Base-by-base conservation (phyloP, 495 filamentous ascomycete genomes). In the Hapsidospora chrysogenum region DNA sequence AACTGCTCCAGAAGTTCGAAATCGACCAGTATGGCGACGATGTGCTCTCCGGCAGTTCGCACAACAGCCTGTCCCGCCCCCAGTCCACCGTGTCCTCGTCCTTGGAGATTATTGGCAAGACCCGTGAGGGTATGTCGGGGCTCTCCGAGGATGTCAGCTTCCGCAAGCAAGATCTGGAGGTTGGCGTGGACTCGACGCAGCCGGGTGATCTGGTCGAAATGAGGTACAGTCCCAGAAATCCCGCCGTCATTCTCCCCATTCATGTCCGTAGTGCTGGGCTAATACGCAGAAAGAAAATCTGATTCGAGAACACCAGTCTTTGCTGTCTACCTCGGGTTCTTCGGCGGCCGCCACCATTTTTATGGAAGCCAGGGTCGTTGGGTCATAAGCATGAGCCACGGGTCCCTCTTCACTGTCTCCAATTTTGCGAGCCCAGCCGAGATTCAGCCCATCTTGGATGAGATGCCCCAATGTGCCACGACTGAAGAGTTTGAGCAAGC, bases 191-290 rank as follows among this genome's bases (percentile, higher is more conserved):
- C 16, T 42, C 48, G 6, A 30, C 37, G 10, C 55, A 71, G 19
- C 64, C 72, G 6, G 85, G 85, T 9, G 85, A 92, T 49, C 50
- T 92, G 37, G 70, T 86, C 2, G 80, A 79, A 39, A 42, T 85
- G 6, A 41, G 41, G 70, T 76, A 60, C 35, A 60, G 45, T 9
- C 3, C 19, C 30, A 22, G 20, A 20, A 22, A 28, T 22, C 39
- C 33, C 10, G 6, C 6, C 6, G 4, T 22, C 11, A 8, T 8
- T 19, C 3, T n/a, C 13, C 7, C n/a, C n/a, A n/a, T n/a, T n/a
- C n/a, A n/a, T n/a, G n/a, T n/a, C n/a, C n/a, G n/a, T n/a, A n/a
- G 15, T 1, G 8, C n/a, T 13, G 16, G 31, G 10, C 31, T 41
- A 37, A 49, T 26, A 11, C 14, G 52, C 53, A 2, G 38, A 51